These are phyloP conservation scores for Trypanosoma theileri DNA, from an alignment of 208 protist species.

Conservation along the genomic window DNA sequence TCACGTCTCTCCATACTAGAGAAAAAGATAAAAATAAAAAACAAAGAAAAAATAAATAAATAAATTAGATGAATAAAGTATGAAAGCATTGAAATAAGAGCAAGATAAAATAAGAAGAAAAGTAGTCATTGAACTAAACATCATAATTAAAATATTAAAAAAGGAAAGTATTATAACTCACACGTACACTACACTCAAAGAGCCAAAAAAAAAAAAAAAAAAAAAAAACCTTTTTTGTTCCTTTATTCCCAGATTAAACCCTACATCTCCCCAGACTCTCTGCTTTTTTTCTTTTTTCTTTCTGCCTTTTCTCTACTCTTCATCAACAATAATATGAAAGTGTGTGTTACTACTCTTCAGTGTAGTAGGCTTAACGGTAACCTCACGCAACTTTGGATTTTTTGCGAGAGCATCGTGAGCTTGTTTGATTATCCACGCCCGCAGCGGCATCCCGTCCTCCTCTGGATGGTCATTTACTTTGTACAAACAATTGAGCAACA, in stretches of 20 bases:
- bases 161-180: slow-evolving; percentile 18
- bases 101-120: slow-evolving; percentile 8
- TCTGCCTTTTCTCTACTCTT: neutral
- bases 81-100: slow-evolving; percentile 7
- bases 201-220: neutral
- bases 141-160: neutral
- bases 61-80: neutral
- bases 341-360: slow-evolving; percentile 52
- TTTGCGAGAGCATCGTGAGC: slow-evolving; percentile 49
- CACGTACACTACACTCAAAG: no score
- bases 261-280: neutral
- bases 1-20: neutral
- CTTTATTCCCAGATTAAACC: no score
- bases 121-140: neutral
- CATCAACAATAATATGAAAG: slow-evolving; percentile 35
- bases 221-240: neutral
- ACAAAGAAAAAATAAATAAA: neutral
- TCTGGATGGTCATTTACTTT: slow-evolving; percentile 66
- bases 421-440: slow-evolving; percentile 67
- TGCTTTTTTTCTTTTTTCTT: neutral
- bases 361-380: slow-evolving; percentile 48
- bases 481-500: slow-evolving; percentile 66
- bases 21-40: neutral
- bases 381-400: slow-evolving; percentile 48
- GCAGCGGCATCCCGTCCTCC: slow-evolving; percentile 76